Conservation (phyloP, 2,329 filamentous ascomycete genomes). For the Aspergillus candidus region DNA sequence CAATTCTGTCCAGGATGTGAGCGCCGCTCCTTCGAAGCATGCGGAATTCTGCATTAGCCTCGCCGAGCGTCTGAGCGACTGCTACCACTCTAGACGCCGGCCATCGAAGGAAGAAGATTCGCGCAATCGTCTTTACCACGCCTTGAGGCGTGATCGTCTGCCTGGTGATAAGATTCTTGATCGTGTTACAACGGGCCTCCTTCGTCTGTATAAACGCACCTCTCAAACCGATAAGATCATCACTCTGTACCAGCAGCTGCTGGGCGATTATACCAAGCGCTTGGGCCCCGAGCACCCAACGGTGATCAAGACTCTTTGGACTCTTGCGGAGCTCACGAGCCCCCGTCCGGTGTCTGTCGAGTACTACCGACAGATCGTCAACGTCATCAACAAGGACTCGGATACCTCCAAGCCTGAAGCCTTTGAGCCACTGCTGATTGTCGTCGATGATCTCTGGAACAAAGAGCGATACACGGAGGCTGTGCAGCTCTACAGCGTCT, state of each 20-base stretch:
- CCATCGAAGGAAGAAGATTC: slow-evolving; percentile 33
- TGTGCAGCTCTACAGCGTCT: slow-evolving; percentile 26
- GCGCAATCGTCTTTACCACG: slow-evolving; percentile 31
- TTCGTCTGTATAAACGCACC: slow-evolving; percentile 26
- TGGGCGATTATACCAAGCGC: slow-evolving; percentile 33
- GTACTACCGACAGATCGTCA: slow-evolving; percentile 36
- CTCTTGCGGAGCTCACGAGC: slow-evolving; percentile 31
- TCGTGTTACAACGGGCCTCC: slow-evolving; percentile 22
- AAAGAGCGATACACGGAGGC: slow-evolving; percentile 36
- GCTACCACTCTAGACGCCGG: slow-evolving; percentile 38
- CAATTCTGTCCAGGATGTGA: slow-evolving; percentile 39
- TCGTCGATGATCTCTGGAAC: slow-evolving; percentile 35
- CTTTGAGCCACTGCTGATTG: slow-evolving; percentile 33
- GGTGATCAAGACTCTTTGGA: slow-evolving; percentile 34
- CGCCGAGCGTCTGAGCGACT: slow-evolving; percentile 42
- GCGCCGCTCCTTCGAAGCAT: slow-evolving; percentile 36
- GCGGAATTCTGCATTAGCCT: slow-evolving; percentile 44
- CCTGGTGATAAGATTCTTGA: slow-evolving; percentile 28
- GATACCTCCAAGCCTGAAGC: slow-evolving; percentile 31
- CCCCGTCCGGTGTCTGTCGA: slow-evolving; percentile 33
- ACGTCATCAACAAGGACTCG: slow-evolving; percentile 33
- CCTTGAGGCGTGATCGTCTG: slow-evolving; percentile 22
- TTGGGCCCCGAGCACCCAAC: slow-evolving; percentile 30
- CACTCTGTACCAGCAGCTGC: slow-evolving; percentile 33
- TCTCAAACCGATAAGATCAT: slow-evolving; percentile 33